These are phyloP conservation scores for Cystoderma amianthinum DNA, from an alignment of 768 basidiomycete species.

Conservation along the genomic window DNA sequence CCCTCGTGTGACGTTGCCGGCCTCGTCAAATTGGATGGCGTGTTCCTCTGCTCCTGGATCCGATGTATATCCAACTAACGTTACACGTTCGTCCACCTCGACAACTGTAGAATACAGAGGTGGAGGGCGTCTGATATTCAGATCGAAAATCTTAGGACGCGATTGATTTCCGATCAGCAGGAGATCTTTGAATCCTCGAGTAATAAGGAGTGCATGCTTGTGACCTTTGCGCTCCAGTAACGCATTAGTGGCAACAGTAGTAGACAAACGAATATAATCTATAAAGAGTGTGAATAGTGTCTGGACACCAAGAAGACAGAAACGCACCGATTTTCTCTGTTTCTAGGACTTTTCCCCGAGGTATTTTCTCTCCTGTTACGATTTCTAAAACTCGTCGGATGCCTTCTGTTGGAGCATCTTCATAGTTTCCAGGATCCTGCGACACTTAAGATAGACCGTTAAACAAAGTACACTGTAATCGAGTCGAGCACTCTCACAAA, in stretches of 20 bases:
- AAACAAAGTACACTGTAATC: neutral
- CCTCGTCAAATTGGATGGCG: conserved; percentile 68
- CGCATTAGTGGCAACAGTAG: conserved; percentile 95
- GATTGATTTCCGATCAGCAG: conserved; percentile 93
- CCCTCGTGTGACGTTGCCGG: conserved; percentile 57
- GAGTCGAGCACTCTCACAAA: conserved; percentile 42
- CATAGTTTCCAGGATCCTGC: conserved; percentile 82
- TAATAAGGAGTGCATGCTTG: conserved; percentile 86
- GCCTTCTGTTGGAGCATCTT: conserved; percentile 92
- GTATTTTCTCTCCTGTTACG: conserved; percentile 61
- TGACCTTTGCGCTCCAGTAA: conserved; percentile 93
- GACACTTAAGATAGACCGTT: conserved; percentile 48
- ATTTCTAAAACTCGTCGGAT: conserved; percentile 81
- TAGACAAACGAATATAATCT: conserved; percentile 91
- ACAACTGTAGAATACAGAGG: conserved; percentile 76
- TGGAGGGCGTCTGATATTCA: conserved; percentile 74
- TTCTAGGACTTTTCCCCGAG: conserved; percentile 57
- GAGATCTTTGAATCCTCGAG: conserved; percentile 87
- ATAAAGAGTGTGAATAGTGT: conserved; percentile 1
- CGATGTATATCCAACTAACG: conserved; percentile 87
- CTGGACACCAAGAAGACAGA: neutral
- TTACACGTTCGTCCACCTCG: conserved; percentile 87
- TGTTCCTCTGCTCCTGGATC: conserved; percentile 79
- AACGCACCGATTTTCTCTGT: conserved; percentile 75
- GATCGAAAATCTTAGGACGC: conserved; percentile 90